Percentiles rank a stretch among this genome's conserved stretches.
Evolutionary conservation across 2,329 filamentous ascomycete species (phyloP).

Genomic region (Sporothrix schenckii): DNA sequence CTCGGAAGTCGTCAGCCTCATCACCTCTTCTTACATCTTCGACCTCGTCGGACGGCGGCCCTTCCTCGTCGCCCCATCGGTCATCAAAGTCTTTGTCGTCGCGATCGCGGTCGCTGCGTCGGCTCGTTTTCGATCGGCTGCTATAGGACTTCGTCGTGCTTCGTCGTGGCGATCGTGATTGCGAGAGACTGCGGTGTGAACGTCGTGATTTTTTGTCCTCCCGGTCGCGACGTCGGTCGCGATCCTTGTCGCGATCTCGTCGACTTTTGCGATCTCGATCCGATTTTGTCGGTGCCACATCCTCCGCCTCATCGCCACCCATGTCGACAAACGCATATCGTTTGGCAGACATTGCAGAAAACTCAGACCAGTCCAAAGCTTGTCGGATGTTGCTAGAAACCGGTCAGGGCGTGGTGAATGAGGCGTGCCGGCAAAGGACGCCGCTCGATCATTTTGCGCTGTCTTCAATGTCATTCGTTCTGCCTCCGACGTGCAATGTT

Average conservation of each 20-base stretch:
- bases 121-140: constrained; percentile 45
- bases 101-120: constrained; percentile 42
- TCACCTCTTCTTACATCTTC: constrained; percentile 42
- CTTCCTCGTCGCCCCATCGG: constrained; percentile 79
- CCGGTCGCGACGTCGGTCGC: constrained; percentile 4
- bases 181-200: constrained; percentile 39
- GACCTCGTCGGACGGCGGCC: constrained; percentile 46
- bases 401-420: background rate
- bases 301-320: constrained; percentile 59
- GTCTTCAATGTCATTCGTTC: background rate
- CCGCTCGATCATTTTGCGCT: background rate
- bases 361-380: no score
- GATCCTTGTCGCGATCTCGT: constrained; percentile 44
- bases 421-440: background rate
- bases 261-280: constrained; percentile 50
- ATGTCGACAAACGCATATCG: constrained; percentile 69
- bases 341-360: constrained; percentile 49
- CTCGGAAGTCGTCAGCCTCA: constrained; percentile 62
- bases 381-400: background rate
- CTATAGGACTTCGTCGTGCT: constrained; percentile 46
- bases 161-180: constrained; percentile 37
- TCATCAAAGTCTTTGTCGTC: constrained; percentile 64
- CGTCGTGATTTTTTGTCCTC: constrained; percentile 15
- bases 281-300: constrained; percentile 29
- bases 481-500: background rate